A percentile compares a stretch with the other conserved stretches of the same genome.
phyloP scores from a whole-genome alignment of 345 rosid species.

The Streptanthus diversifolius region DNA sequence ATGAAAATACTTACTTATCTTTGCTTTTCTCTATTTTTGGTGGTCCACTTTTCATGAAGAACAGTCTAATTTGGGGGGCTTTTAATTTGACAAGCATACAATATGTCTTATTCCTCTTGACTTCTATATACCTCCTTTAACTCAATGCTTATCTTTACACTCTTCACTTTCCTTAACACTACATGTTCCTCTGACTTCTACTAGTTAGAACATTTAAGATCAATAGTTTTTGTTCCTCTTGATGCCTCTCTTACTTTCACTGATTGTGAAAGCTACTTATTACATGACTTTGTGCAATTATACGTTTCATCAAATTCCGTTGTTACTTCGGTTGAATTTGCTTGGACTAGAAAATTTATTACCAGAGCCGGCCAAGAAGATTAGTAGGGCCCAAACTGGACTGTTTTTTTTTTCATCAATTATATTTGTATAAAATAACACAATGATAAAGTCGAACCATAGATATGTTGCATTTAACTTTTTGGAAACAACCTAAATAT shows the following conservation, averaged over 20 bases:
- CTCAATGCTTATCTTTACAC: background rate
- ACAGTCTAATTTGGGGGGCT: slow-evolving; percentile 17
- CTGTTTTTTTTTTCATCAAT: background rate
- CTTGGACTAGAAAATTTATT: background rate
- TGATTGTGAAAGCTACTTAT: background rate
- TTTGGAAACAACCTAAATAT: slow-evolving; percentile 14
- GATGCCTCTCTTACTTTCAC: background rate
- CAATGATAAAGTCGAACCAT: background rate
- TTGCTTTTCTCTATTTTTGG: slow-evolving; percentile 9
- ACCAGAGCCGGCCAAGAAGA: background rate
- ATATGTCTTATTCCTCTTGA: slow-evolving; percentile 22
- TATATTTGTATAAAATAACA: background rate
- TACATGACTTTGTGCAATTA: background rate
- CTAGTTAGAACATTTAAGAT: background rate
- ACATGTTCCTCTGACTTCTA: background rate
- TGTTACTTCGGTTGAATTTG: background rate
- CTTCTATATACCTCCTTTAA: background rate
- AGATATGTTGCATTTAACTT: background rate
- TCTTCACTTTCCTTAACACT: slow-evolving; percentile 12
- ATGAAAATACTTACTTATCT: background rate
- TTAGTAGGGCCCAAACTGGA: slow-evolving; percentile 11
- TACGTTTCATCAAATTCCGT: background rate
- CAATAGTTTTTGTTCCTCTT: background rate
- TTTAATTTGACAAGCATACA: slow-evolving; percentile 4
- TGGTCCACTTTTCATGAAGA: slow-evolving; percentile 27